These are phyloP conservation scores for Carex kokanica DNA, from an alignment of 176 grass and related monocot genomes.

Conservation along the genomic window DNA sequence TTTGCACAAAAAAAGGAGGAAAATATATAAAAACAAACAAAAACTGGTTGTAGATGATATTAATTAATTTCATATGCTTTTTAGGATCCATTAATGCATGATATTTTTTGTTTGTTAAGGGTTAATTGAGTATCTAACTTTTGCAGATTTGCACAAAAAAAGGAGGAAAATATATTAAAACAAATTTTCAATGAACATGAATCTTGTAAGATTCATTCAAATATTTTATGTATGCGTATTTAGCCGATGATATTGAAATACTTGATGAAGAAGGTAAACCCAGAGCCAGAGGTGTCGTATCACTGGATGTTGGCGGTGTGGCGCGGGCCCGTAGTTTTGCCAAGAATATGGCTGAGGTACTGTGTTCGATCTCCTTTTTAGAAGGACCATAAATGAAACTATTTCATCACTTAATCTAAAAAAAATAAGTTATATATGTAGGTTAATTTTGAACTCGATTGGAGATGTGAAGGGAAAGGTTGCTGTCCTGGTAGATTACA, in stretches of 20 bases:
- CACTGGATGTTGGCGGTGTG: constrained; percentile 93
- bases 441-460: constrained; percentile 54
- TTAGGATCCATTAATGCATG: no score
- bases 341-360: constrained; percentile 87
- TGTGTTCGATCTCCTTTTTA: constrained; percentile 25
- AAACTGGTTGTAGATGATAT: no score
- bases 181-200: background rate
- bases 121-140: no score
- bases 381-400: background rate
- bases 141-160: no score
- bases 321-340: constrained; percentile 84
- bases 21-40: no score
- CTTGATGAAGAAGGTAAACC: constrained; percentile 70
- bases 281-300: constrained; percentile 92
- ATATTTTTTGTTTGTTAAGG: no score
- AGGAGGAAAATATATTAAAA: no score
- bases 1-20: no score
- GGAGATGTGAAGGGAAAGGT: no score
- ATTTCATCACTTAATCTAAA: background rate
- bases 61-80: no score
- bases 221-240: constrained; percentile 27
- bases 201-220: background rate
- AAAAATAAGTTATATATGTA: constrained; percentile 16
- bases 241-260: constrained; percentile 98
- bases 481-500: no score